Base-by-base conservation (phyloP, 176 grass and related monocot genomes). In the Themeda triandra region DNA sequence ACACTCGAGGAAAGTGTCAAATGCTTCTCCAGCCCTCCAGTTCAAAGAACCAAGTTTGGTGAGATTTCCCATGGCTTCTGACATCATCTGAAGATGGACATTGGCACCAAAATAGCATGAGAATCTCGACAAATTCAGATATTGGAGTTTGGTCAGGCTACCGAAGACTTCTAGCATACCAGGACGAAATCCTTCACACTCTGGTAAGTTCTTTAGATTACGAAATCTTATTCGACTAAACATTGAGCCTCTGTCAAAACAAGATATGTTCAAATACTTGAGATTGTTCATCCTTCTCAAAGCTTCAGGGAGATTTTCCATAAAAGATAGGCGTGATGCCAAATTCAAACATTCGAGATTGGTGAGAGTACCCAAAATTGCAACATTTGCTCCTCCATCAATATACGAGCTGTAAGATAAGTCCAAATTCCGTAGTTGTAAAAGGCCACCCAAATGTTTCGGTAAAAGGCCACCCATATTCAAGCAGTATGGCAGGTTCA, bases 181-280 rank as follows among this genome's bases (percentile, higher is more conserved):
- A 13, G 1, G 1, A n/a, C n/a, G n/a, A 1, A 40, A 3, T 0
- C 2, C 0, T 2, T 0, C 0, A 35, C 51, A 59, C 0, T 2
- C 0, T 8, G 74, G 24, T 24, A 76, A 76, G 23, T 76, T 42
- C 6, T 6, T 14, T 13, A 71, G 37, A n/a, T 70, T 23, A 21
- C 10, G 19, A n/a, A 69, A 2, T 44, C 41, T 44, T 44, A 44
- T 44, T 44, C 13, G 1, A 10, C 0, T 7, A 2, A n/a, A n/a
- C n/a, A n/a, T n/a, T 44, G 41, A 44, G 41, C 3, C 41, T 44
- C 41, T 44, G 41, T 44, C 41, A 44, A 44, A 10, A 44, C 41
- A 44, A 13, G 14, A 46, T 48, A 48, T 5, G 14, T 48, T 48
- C 4, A 45, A 45, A 45, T 45, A 45, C 13, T 45, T 45, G 44